These are phyloP conservation scores for Candida ipomoeae DNA, from an alignment of 805 yeast genomes.

Conservation along the genomic window DNA sequence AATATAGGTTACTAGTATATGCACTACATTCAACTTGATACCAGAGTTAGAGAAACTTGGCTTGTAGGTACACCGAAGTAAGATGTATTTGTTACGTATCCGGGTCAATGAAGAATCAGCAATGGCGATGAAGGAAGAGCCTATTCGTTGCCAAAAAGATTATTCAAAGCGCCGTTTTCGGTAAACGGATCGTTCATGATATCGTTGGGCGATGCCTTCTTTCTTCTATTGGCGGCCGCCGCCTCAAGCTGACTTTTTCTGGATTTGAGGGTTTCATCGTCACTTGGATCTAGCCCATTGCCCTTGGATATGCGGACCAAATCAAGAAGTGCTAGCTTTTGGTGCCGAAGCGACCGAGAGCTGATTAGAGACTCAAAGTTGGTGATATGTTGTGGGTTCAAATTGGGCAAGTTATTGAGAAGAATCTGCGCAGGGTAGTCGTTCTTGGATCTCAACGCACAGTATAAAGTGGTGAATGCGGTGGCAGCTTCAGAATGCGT, in stretches of 20 bases:
- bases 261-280: slow-evolving; percentile 41
- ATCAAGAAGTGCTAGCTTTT: slow-evolving; percentile 73
- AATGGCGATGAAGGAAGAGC: not conserved
- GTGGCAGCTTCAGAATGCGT: slow-evolving; percentile 91
- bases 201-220: slow-evolving; percentile 41
- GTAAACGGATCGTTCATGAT: slow-evolving; percentile 69
- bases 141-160: slow-evolving; percentile 48
- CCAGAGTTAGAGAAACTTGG: not conserved
- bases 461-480: slow-evolving; percentile 74
- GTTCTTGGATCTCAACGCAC: slow-evolving; percentile 65
- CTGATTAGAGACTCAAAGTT: slow-evolving; percentile 60
- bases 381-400: slow-evolving; percentile 52
- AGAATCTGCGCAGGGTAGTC: slow-evolving; percentile 63
- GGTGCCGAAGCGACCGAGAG: slow-evolving; percentile 71
- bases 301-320: slow-evolving; percentile 63
- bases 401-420: slow-evolving; percentile 50
- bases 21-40: no score
- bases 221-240: slow-evolving; percentile 41
- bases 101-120: not conserved
- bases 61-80: not conserved
- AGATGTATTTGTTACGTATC: not conserved
- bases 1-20: not conserved
- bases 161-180: slow-evolving; percentile 64
- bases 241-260: slow-evolving; percentile 54
- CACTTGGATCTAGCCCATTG: slow-evolving; percentile 17